Percentiles rank a stretch among this genome's conserved stretches.
These are phyloP conservation scores for Saturnispora galanensis DNA, from an alignment of 805 yeast species.

Conservation along the genomic window DNA sequence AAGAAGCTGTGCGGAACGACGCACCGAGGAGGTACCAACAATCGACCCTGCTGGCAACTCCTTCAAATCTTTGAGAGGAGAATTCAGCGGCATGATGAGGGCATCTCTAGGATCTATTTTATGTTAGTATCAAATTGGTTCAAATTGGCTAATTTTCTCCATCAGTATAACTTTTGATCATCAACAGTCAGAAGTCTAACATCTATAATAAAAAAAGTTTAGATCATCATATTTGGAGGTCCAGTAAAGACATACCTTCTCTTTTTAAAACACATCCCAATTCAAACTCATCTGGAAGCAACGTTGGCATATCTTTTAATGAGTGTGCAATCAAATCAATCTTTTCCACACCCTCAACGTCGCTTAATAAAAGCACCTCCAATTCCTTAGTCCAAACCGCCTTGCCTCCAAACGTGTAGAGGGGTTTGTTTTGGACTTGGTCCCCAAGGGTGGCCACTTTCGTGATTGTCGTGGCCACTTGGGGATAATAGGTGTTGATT, in stretches of 20 bases:
- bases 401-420: constrained; percentile 94
- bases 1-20: constrained; percentile 86
- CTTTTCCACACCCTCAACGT: constrained; percentile 52
- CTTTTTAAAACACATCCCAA: constrained; percentile 79
- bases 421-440: constrained; percentile 71
- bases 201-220: constrained; percentile 23
- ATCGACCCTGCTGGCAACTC: constrained; percentile 80
- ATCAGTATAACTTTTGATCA: constrained; percentile 20
- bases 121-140: constrained; percentile 8
- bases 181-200: constrained; percentile 32
- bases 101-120: constrained; percentile 84
- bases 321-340: constrained; percentile 90
- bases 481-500: constrained; percentile 51
- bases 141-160: neutral
- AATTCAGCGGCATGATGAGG: constrained; percentile 58
- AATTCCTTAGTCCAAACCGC: constrained; percentile 94
- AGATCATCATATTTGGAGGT: constrained; percentile 19
- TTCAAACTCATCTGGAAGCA: constrained; percentile 80
- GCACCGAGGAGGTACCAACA: constrained; percentile 90
- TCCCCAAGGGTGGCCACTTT: constrained; percentile 88
- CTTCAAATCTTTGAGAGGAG: constrained; percentile 50
- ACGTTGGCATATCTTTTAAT: constrained; percentile 84
- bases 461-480: constrained; percentile 60
- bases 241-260: constrained; percentile 34
- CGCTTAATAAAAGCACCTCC: constrained; percentile 64